These are phyloP conservation scores for Ustilago tritici DNA, from an alignment of 1,284 basidiomycete genomes.

Conservation along the genomic window DNA sequence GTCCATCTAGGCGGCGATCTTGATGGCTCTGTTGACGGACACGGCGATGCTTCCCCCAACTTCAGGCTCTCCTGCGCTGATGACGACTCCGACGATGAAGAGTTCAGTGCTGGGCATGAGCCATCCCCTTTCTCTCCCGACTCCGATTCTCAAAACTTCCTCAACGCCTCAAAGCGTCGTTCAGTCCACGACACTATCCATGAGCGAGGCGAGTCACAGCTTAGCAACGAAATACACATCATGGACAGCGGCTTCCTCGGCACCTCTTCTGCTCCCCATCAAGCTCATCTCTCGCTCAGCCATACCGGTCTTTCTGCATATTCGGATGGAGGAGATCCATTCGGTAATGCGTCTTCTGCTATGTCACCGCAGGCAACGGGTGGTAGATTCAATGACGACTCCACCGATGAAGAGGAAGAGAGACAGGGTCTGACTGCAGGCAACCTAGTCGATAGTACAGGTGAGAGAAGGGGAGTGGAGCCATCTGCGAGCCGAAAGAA, in stretches of 20 bases:
- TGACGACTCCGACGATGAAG: slow-evolving; percentile 13
- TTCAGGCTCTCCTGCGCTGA: slow-evolving; percentile 13
- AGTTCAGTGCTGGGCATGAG: neutral
- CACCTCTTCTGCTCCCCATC: neutral
- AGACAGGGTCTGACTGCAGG: slow-evolving; percentile 20
- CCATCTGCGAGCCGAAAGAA: slow-evolving; percentile 9
- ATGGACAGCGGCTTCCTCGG: slow-evolving; percentile 28
- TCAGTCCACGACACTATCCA: slow-evolving; percentile 40
- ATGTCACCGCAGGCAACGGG: slow-evolving; percentile 47
- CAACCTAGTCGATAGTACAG: slow-evolving; percentile 10
- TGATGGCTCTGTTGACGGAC: slow-evolving; percentile 7
- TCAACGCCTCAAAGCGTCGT: neutral
- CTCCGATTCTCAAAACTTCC: slow-evolving; percentile 1
- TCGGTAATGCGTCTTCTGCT: slow-evolving; percentile 8
- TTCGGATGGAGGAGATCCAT: slow-evolving; percentile 42
- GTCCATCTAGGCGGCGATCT: slow-evolving; percentile 25
- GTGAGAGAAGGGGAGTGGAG: slow-evolving; percentile 6
- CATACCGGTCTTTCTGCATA: slow-evolving; percentile 44
- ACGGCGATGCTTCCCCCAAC: slow-evolving; percentile 13
- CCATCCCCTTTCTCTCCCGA: slow-evolving; percentile 35
- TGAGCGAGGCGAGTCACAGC: slow-evolving; percentile 35
- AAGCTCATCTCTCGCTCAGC: slow-evolving; percentile 21
- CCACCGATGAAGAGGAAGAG: slow-evolving; percentile 27
- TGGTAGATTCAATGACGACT: slow-evolving; percentile 6
- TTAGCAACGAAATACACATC: slow-evolving; percentile 21